Evolutionary conservation across 2,329 filamentous ascomycete genomes (phyloP).

Genomic region (Stagonosporopsis cucurbitacearum): DNA sequence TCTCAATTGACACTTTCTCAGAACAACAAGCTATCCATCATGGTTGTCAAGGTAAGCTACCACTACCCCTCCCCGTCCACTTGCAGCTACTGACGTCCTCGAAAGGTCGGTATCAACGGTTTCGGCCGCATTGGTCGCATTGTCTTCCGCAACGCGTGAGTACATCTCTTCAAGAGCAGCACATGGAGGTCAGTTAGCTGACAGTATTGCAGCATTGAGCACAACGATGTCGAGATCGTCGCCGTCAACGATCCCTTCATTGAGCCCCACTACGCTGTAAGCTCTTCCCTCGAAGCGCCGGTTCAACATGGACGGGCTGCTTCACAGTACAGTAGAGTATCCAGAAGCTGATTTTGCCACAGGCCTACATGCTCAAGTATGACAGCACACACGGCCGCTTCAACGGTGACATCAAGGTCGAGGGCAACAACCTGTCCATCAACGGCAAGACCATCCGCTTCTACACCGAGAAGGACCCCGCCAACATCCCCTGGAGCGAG

Average conservation of each 20-base stretch:
- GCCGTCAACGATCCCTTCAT: slow-evolving; percentile 99
- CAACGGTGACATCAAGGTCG: slow-evolving; percentile 85
- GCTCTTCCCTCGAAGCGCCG: slow-evolving; percentile 51
- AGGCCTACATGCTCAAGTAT: slow-evolving; percentile 99
- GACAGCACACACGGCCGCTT: slow-evolving; percentile 96
- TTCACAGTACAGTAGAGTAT: background rate
- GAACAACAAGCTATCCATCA: slow-evolving; percentile 43
- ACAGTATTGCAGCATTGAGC: slow-evolving; percentile 69
- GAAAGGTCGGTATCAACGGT: slow-evolving; percentile 95
- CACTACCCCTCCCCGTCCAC: slow-evolving; percentile 26
- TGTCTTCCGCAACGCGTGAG: slow-evolving; percentile 95
- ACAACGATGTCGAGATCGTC: slow-evolving; percentile 87
- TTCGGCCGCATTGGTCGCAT: slow-evolving; percentile 99
- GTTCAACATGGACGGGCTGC: background rate
- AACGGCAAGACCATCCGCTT: slow-evolving; percentile 96
- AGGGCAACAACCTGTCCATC: slow-evolving; percentile 77
- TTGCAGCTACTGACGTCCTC: slow-evolving; percentile 33
- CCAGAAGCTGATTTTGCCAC: slow-evolving; percentile 37
- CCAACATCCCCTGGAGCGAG: slow-evolving; percentile 87
- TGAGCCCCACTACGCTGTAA: slow-evolving; percentile 94
- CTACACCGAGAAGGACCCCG: slow-evolving; percentile 90
- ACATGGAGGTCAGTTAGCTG: slow-evolving; percentile 20
- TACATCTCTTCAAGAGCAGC: slow-evolving; percentile 32
- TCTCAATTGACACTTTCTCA: slow-evolving; percentile 27
- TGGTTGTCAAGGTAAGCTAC: slow-evolving; percentile 56